A percentile compares a stretch with the other conserved stretches of the same genome.
These are phyloP conservation scores for Monilinia aucupariae DNA, from an alignment of 2,329 filamentous ascomycete genomes.

Conservation along the genomic window DNA sequence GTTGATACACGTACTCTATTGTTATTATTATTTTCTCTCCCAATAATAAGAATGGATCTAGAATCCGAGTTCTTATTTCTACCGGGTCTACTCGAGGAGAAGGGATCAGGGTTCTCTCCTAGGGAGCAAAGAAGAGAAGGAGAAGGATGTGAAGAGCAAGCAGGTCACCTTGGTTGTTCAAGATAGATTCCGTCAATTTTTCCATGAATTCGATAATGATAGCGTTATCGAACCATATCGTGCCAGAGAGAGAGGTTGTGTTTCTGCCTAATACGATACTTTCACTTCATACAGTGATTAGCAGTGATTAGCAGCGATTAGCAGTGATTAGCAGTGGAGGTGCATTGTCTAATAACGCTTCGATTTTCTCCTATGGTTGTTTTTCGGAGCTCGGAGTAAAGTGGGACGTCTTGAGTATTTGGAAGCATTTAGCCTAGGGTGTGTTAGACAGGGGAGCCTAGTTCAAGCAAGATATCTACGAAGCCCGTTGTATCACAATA, in stretches of 20 bases:
- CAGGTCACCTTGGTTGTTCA: neutral
- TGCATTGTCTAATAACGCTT: no score
- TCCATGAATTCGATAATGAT: neutral
- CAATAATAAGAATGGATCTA: neutral
- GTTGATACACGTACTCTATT: no score
- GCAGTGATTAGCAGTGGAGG: no score
- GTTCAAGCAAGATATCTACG: neutral
- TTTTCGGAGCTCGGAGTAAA: slow-evolving; percentile 10
- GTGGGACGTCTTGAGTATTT: neutral
- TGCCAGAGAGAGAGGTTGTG: neutral
- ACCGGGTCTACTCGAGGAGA: neutral
- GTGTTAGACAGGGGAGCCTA: slow-evolving; percentile 1
- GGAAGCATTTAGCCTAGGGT: neutral
- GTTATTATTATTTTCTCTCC: neutral
- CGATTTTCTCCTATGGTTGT: neutral
- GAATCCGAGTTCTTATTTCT: neutral
- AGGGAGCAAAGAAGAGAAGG: neutral
- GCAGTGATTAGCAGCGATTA: no score
- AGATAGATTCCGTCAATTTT: neutral
- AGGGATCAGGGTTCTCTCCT: neutral
- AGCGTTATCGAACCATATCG: neutral
- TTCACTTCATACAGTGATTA: no score
- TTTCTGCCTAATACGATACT: no score
- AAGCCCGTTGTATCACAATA: neutral
- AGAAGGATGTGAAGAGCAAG: neutral